A percentile compares a stretch with the other conserved stretches of the same genome.
Conservation (phyloP, 2,329 filamentous ascomycete genomes). For the Beauveria bassiana region DNA sequence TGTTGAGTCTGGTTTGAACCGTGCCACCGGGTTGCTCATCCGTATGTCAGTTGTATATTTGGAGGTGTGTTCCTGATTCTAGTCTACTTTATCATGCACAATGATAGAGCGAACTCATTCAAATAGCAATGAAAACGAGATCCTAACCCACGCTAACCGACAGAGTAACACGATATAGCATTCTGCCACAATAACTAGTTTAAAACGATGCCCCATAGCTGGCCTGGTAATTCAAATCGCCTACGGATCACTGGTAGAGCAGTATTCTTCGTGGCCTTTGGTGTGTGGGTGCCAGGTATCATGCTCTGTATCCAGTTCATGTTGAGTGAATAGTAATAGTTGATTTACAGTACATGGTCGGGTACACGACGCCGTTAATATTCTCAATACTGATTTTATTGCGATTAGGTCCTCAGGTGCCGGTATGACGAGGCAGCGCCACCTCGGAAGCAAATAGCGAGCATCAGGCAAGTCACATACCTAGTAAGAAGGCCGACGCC, state of each 20-base stretch:
- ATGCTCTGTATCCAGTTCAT: neutral
- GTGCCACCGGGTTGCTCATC: neutral
- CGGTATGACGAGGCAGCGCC: slow-evolving; percentile 5
- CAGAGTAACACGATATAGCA: neutral
- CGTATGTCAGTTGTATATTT: neutral
- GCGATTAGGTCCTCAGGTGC: neutral
- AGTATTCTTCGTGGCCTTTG: neutral
- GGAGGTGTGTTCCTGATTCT: neutral
- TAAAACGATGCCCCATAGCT: neutral
- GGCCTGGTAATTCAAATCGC: neutral
- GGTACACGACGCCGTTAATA: neutral
- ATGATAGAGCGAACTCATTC: too few species aligned
- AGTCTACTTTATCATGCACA: too few species aligned
- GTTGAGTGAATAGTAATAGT: neutral
- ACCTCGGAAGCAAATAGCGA: slow-evolving; percentile 9
- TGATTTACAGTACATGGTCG: neutral
- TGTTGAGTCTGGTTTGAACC: neutral
- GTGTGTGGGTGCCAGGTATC: neutral
- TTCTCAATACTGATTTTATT: slow-evolving; percentile 1
- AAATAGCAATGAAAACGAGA: neutral
- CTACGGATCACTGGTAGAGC: neutral
- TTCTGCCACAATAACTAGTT: neutral
- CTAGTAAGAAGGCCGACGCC: neutral
- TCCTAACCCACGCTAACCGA: neutral
- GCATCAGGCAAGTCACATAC: neutral